phyloP scores from a whole-genome alignment of 345 rosid species.

The Rhodamnia argentea region DNA sequence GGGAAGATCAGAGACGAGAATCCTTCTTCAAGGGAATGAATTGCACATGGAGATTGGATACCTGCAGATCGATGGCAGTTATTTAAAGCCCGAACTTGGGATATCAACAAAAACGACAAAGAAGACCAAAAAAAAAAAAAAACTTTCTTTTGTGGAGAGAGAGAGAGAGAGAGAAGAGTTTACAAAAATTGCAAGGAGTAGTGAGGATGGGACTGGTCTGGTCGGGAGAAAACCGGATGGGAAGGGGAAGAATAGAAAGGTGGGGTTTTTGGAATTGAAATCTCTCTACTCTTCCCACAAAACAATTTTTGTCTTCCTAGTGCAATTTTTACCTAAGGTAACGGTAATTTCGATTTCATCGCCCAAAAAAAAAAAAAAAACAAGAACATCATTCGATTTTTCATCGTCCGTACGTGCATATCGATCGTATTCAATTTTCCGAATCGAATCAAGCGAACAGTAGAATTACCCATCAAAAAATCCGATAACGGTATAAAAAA shows the following conservation, averaged over 20 bases:
- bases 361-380: background rate
- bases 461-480: fast-evolving
- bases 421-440: background rate
- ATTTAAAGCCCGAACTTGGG: background rate
- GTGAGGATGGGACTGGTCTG: slow-evolving; percentile 25
- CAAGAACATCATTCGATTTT: background rate
- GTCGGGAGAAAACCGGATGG: slow-evolving; percentile 19
- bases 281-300: background rate
- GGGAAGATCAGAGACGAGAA: background rate
- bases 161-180: slow-evolving; percentile 16
- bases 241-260: background rate
- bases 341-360: background rate
- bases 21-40: background rate
- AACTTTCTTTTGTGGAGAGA: background rate
- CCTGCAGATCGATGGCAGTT: slow-evolving; percentile 1
- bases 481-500: background rate
- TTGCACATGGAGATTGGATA: background rate
- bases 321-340: background rate
- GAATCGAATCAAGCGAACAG: background rate
- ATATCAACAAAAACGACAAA: background rate
- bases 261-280: background rate
- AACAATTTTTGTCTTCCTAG: background rate
- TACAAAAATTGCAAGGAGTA: slow-evolving; percentile 17
- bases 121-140: background rate
- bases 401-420: too few species aligned